Evolutionary conservation across 352 stramenopile species (phyloP), one percentile per base, ranked within the genome.

Genomic region (Phytopythium cucurbitacearum): DNA sequence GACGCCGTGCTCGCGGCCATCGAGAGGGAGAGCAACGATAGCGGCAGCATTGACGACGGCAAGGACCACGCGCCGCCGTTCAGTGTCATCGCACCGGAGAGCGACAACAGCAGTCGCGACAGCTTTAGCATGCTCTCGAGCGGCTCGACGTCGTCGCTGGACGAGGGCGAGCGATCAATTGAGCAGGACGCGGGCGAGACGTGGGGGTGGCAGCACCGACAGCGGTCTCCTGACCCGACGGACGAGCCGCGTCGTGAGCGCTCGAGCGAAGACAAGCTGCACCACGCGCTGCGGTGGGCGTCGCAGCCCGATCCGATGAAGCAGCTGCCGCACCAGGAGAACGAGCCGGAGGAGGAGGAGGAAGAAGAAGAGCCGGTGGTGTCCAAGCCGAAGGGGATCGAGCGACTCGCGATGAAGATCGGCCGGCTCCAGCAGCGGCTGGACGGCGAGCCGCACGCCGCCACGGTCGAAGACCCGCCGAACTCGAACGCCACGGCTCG

Each of bases 391-490:
- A 59, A 54, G 42, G 66, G 73, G 2, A 81, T 80, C 40, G 56
- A 79, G 33, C 62, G 73, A 8, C 62, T 81, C 33, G 59, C 71
- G 4, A 63, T 66, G 36, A 81, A 81, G 47, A 85, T 81, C 37
- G 71, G 64, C 5, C 70, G 68, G 15, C 63, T 80, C 11, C 65
- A 81, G 36, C 60, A 77, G 49, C 73, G 73, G 3, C 62, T 81
- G 12, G 60, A 81, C 47, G 60, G 62, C 42, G 61, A 67, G 21
- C 62, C 66, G 32, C n/a, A 39, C 28, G 40, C 51, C 10, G 35
- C 15, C 16, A 44, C 48, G 40, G 54, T 56, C 33, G 46, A 45
- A 8, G 60, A 64, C 21, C 61, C 56, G 52, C 59, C 9, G 68
- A 78, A 44, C 21, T 28, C 21, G 21, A 28, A 28, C 21, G 21